Evolutionary conservation across 2,329 filamentous ascomycete genomes (phyloP), one percentile per base, ranked within the genome.

Genomic region (Pezicula neosporulosa): DNA sequence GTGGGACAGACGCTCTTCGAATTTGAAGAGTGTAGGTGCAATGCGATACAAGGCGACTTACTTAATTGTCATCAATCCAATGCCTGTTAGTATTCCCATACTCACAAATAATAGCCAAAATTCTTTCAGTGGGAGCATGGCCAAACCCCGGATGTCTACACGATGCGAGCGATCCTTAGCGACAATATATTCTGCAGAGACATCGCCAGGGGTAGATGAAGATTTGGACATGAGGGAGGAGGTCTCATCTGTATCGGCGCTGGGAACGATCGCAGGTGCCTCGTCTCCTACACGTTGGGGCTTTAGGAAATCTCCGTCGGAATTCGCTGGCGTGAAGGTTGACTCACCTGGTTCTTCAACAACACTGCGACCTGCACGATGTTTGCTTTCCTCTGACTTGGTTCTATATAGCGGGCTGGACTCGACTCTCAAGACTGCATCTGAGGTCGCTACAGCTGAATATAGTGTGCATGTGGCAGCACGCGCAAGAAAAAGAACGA

Each of bases 61-160:
- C 91, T 99, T 99, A 72, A 99, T 99, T 0, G 93, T 97, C 94
- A 99, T 99, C 58, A 99, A 74, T 10, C 94, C 94, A 61, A 97
- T 88, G 48, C 94, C 94, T 5, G 91, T 90, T 56, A 97, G 76
- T n/a, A 97, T 81, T 37, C 86, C 91, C 80, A 99, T 89, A 59
- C 96, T 84, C 51, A 81, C 70, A 69, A 95, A 97, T 27, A 96
- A 73, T 64, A 95, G 88, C 91, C 92, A 97, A 70, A 97, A 99
- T 58, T 95, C 87, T 44, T 85, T 63, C 54, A 80, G 83, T 48
- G 75, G 76, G 30, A 96, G 72, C 65, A 99, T 77, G 15, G 80
- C 78, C 64, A 90, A 75, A 57, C 94, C 94, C 66, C 93, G 89
- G 65, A 97, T 87, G 83, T 97, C 94, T 90, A 89, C 71, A 78